These are phyloP conservation scores for Sungouiozyma ichnusensis DNA, from an alignment of 805 yeast species.

Conservation along the genomic window DNA sequence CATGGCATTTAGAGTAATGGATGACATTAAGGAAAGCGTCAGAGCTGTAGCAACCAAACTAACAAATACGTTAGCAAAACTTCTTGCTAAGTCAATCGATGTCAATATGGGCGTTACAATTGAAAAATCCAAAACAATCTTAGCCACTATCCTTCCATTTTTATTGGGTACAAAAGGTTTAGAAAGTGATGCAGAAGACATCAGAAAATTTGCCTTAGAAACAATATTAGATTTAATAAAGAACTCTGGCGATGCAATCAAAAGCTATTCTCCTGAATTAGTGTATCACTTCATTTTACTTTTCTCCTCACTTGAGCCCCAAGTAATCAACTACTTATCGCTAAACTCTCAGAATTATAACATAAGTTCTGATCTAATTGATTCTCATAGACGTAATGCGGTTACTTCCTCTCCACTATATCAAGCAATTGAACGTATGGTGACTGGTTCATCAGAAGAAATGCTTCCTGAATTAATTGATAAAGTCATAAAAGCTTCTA, in stretches of 20 bases:
- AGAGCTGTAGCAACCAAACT: slow-evolving; percentile 66
- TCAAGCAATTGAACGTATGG: slow-evolving; percentile 68
- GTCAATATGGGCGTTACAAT: slow-evolving; percentile 32
- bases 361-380: slow-evolving; percentile 58
- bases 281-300: slow-evolving; percentile 57
- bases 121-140: slow-evolving; percentile 34
- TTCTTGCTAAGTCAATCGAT: slow-evolving; percentile 48
- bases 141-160: slow-evolving; percentile 62
- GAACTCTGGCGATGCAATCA: slow-evolving; percentile 48
- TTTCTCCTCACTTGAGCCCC: slow-evolving; percentile 87
- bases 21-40: slow-evolving; percentile 91
- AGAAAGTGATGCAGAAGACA: slow-evolving; percentile 78
- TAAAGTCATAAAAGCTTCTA: slow-evolving; percentile 44
- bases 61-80: slow-evolving; percentile 54
- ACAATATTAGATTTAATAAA: slow-evolving; percentile 65
- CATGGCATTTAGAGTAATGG: slow-evolving; percentile 80
- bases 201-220: slow-evolving; percentile 60
- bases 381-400: slow-evolving; percentile 61
- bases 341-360: slow-evolving; percentile 86
- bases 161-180: slow-evolving; percentile 71
- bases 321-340: slow-evolving; percentile 72
- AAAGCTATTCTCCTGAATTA: slow-evolving; percentile 58
- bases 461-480: slow-evolving; percentile 35
- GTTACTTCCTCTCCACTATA: slow-evolving; percentile 79
- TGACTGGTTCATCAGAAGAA: slow-evolving; percentile 46